These are phyloP conservation scores for Cladophialophora exuberans DNA, from an alignment of 2,329 filamentous ascomycete genomes.

Conservation along the genomic window DNA sequence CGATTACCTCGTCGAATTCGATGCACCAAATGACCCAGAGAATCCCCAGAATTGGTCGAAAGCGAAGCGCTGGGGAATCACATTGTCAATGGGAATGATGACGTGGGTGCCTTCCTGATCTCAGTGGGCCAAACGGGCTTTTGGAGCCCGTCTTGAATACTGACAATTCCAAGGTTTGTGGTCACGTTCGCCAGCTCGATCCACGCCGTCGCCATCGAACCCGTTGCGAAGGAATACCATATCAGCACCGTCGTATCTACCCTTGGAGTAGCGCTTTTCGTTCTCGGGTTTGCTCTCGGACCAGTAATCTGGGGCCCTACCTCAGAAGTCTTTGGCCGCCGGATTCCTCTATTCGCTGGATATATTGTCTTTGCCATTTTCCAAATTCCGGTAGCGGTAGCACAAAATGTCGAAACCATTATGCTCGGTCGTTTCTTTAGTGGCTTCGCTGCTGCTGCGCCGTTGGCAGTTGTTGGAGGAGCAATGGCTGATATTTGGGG, in stretches of 20 bases:
- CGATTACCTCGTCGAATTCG: conserved; percentile 31
- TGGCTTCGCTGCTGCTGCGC: conserved; percentile 56
- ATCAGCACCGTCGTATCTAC: conserved; percentile 54
- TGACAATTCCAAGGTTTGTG: no score
- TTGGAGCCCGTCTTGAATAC: no score
- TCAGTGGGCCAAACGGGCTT: no score
- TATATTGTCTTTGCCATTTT: conserved; percentile 56
- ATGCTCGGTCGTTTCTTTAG: conserved; percentile 59
- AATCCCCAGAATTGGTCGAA: conserved; percentile 37
- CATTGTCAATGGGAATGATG: conserved; percentile 45
- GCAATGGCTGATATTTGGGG: conserved; percentile 55
- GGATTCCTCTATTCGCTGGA: conserved; percentile 52
- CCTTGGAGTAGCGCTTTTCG: conserved; percentile 54
- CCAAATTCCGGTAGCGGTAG: conserved; percentile 59
- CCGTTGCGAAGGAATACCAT: conserved; percentile 46
- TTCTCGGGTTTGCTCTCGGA: conserved; percentile 49
- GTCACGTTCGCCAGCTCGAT: conserved; percentile 48
- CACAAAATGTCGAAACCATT: conserved; percentile 58
- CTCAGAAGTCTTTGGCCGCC: conserved; percentile 56
- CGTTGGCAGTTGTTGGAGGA: conserved; percentile 56
- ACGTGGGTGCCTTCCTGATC: no score
- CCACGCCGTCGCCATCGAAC: conserved; percentile 41
- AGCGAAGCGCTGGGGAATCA: conserved; percentile 48
- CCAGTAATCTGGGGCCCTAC: conserved; percentile 49
- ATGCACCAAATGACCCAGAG: conserved; percentile 34